Conservation (phyloP, 228 moss, liverwort and hornwort genomes). For the Sphagnum magellanicum region DNA sequence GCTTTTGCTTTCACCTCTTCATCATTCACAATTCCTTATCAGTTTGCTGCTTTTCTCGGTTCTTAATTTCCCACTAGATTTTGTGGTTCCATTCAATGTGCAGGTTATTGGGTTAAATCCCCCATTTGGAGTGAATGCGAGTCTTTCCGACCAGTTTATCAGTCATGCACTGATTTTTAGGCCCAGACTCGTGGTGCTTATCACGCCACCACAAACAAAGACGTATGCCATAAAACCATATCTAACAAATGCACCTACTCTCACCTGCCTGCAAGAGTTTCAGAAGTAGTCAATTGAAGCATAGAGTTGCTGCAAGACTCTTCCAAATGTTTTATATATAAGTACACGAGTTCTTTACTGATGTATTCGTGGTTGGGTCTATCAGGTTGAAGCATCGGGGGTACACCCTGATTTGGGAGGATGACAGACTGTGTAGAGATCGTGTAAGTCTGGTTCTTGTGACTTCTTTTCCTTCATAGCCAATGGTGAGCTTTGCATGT, state of each 20-base stretch:
- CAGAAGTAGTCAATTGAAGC: background rate
- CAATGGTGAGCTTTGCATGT: background rate
- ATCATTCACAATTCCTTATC: background rate
- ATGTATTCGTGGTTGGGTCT: background rate
- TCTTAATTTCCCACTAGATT: background rate
- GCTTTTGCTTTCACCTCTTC: background rate
- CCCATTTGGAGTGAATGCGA: conserved; percentile 26
- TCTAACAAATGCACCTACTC: too few species aligned
- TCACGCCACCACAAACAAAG: conserved; percentile 1
- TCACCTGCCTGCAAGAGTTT: background rate
- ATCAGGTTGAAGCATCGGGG: background rate
- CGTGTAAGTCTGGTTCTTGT: background rate
- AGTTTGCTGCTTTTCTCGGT: background rate
- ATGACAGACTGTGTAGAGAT: background rate
- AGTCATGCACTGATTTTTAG: conserved; percentile 30
- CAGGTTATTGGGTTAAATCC: conserved; percentile 61
- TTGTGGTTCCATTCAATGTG: background rate
- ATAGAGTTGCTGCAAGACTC: background rate
- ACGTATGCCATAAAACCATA: background rate
- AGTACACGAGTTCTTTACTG: background rate
- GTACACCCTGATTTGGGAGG: conserved; percentile 1
- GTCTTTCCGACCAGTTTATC: conserved; percentile 12
- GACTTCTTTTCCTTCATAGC: background rate
- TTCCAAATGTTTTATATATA: background rate
- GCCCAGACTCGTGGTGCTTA: conserved; percentile 2